Evolutionary conservation across 2,329 filamentous ascomycete genomes (phyloP), one percentile per base, ranked within the genome.

Genomic region (Ophiostoma piceae): DNA sequence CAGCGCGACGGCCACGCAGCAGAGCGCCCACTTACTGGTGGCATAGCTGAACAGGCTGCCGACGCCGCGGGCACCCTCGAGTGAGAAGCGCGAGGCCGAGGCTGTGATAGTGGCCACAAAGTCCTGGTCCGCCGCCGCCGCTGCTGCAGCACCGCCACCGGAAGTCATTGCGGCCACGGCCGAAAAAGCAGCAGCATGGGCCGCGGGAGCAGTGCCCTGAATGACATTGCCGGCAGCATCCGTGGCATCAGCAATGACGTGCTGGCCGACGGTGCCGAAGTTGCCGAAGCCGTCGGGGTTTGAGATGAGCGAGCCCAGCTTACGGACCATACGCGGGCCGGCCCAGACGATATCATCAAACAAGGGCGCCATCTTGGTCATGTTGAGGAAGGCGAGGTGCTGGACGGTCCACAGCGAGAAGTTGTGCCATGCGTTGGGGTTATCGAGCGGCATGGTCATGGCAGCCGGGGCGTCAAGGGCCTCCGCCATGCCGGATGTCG

Each of bases 21-120:
- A 89, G 71, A 98, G 82, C 0, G 94, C 94, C 95, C 95, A 98
- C 79, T 91, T 91, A 79, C 92, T 96, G 1, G 92, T 96, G 62
- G 93, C 84, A 79, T 98, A 99, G 75, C 88, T 91, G 79, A 98
- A 94, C 71, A 98, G 88, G 72, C 92, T 93, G 64, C 92, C 91
- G 62, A 97, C 83, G 62, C 91, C 92, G 76, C 89, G 87, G 1
- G 84, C 82, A 32, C 86, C 81, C 74, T 89, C 87, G 73, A 87
- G 77, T 6, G 86, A 84, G 72, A 89, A 82, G 41, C 81, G 81
- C 7, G 84, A 82, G 11, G 69, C 79, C 76, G 70, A 82, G 1
- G 73, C 71, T 0, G 73, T 66, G 16, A 80, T 77, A 64, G 69
- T 81, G 1, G 71, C 62, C 0, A 69, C 37, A 32, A 79, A 78